A percentile compares a stretch with the other conserved stretches of the same genome.
phyloP scores from a whole-genome alignment of 306 rosid genomes.

The Arachis stenosperma region DNA sequence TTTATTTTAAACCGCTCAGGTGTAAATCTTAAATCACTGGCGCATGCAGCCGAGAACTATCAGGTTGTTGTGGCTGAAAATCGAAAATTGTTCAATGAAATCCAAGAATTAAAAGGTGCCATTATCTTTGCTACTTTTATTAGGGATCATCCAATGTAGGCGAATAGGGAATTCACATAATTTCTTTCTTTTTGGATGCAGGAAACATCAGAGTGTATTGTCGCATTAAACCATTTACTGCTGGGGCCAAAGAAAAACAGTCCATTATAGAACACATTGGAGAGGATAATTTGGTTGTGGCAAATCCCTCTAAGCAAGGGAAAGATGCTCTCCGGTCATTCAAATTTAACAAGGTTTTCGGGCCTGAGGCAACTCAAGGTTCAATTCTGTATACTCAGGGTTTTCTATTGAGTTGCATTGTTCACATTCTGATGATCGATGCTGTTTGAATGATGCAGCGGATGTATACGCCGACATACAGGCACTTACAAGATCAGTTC shows the following conservation, averaged over 20 bases:
- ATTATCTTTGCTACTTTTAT: slow-evolving; percentile 1
- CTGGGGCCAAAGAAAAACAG: slow-evolving; percentile 42
- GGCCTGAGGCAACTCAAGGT: slow-evolving; percentile 52
- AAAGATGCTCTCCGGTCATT: slow-evolving; percentile 49
- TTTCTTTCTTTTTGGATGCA: slow-evolving; percentile 26
- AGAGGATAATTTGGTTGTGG: slow-evolving; percentile 47
- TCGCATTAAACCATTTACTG: slow-evolving; percentile 56
- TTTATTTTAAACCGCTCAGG: slow-evolving; percentile 43
- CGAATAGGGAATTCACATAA: slow-evolving; percentile 21
- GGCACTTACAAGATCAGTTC: slow-evolving; percentile 56
- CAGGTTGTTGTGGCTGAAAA: slow-evolving; percentile 49
- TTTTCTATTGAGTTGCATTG: slow-evolving; percentile 1
- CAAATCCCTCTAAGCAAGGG: slow-evolving; percentile 53
- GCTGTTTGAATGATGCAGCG: slow-evolving; percentile 43
- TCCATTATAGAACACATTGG: slow-evolving; percentile 46
- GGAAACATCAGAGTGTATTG: slow-evolving; percentile 77
- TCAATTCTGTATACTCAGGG: slow-evolving; percentile 12
- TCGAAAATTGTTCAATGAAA: slow-evolving; percentile 44
- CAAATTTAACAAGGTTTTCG: slow-evolving; percentile 47
- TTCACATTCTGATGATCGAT: slow-evolving; percentile 17
- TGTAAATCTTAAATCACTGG: slow-evolving; percentile 44
- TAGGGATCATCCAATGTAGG: neutral
- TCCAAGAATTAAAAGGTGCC: slow-evolving; percentile 58
- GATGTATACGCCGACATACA: slow-evolving; percentile 65
- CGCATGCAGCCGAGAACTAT: slow-evolving; percentile 45